A percentile compares a stretch with the other conserved stretches of the same genome.
Conservation (phyloP, 139 green algal genomes). For the Chlamydomonas sp. region DNA sequence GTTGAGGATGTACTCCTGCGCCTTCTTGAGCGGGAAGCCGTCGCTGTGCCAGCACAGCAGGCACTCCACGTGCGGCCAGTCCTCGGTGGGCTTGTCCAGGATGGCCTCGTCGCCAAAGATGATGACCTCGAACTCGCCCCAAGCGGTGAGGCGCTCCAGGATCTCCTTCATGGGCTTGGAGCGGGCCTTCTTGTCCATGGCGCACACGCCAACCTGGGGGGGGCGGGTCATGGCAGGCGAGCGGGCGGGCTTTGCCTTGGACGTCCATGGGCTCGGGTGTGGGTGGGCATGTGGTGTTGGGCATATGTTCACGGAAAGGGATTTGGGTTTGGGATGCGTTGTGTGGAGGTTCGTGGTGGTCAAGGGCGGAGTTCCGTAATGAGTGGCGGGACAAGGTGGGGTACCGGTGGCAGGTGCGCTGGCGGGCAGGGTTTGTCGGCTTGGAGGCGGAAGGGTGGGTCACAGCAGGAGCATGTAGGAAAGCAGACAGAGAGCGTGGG, state of each 20-base stretch:
- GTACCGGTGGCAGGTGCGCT: no score
- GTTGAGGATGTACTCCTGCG: constrained; percentile 46
- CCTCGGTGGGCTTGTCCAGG: constrained; percentile 83
- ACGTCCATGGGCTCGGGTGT: no score
- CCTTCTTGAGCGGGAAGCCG: constrained; percentile 96
- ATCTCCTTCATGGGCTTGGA: constrained; percentile 96
- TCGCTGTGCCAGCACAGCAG: constrained; percentile 95
- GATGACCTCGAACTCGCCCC: constrained; percentile 93
- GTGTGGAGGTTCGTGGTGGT: no score
- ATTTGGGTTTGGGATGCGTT: no score
- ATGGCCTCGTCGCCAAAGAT: constrained; percentile 87
- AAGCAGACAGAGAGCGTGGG: background rate
- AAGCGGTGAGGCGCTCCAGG: constrained; percentile 77
- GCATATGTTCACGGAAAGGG: no score
- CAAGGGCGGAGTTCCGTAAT: no score
- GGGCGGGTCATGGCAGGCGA: background rate
- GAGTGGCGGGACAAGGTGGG: no score
- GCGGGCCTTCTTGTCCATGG: constrained; percentile 93
- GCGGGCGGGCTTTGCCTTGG: no score
- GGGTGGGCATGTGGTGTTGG: no score
- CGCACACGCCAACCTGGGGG: constrained; percentile 62
- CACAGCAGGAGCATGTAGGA: background rate
- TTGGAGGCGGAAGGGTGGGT: background rate
- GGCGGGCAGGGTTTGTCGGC: no score
- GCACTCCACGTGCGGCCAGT: constrained; percentile 91